A percentile compares a stretch with the other conserved stretches of the same genome.
phyloP scores from a whole-genome alignment of 1,139 yeast species.

The Suhomyces bolitotheri region DNA sequence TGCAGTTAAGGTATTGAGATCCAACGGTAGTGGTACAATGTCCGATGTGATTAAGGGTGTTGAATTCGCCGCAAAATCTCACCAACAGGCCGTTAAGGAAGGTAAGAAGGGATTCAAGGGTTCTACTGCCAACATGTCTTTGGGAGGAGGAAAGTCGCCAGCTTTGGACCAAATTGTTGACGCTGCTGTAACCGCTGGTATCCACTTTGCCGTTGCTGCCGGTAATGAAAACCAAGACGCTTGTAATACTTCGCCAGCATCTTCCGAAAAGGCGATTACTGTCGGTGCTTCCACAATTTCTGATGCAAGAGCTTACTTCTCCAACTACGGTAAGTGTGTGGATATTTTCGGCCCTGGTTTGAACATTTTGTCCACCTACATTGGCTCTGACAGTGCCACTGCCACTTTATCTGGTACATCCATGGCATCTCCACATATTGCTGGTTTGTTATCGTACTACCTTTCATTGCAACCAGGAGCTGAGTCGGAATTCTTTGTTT shows the following conservation, averaged over 20 bases:
- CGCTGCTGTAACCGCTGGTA: constrained; percentile 44
- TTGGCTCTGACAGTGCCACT: constrained; percentile 24
- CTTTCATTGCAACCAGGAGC: constrained; percentile 87
- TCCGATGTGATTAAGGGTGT: constrained; percentile 47
- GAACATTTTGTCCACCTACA: constrained; percentile 41
- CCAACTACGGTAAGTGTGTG: constrained; percentile 47
- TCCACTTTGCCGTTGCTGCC: constrained; percentile 48
- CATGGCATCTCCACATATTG: constrained; percentile 98
- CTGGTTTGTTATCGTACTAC: constrained; percentile 86
- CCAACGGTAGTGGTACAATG: constrained; percentile 42
- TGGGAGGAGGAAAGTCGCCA: constrained; percentile 45
- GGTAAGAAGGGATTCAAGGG: constrained; percentile 44
- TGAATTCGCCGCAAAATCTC: constrained; percentile 43
- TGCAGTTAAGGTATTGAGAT: constrained; percentile 45
- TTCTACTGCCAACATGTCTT: constrained; percentile 45
- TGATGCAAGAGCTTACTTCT: constrained; percentile 42
- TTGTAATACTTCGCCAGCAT: constrained; percentile 45
- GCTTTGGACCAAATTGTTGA: constrained; percentile 46
- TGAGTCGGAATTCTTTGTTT: constrained; percentile 66
- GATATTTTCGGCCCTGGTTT: constrained; percentile 50
- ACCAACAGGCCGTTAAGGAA: constrained; percentile 29
- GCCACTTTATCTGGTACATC: constrained; percentile 97
- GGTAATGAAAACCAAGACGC: constrained; percentile 49
- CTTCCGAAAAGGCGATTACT: constrained; percentile 43
- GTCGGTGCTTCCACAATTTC: constrained; percentile 44